Evolutionary conservation across 306 rosid genomes (phyloP).

Genomic region (Pyrus betulifolia): DNA sequence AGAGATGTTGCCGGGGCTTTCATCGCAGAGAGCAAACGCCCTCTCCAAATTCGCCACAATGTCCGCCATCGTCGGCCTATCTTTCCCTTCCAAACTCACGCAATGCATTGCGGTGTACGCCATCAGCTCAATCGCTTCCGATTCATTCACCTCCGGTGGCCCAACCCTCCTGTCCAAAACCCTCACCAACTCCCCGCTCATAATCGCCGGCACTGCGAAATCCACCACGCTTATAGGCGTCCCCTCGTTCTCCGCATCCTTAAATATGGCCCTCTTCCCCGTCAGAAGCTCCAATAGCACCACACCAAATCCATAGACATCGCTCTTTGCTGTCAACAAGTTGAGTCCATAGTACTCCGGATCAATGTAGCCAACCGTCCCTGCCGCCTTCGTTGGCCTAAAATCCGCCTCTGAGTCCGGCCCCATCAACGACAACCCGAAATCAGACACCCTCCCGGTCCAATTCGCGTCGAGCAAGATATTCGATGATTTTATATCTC

Average conservation of each 20-base stretch:
- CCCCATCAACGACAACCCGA: constrained; percentile 75
- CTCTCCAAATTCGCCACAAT: constrained; percentile 76
- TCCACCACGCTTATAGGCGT: constrained; percentile 62
- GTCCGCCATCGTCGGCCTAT: constrained; percentile 83
- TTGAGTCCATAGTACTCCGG: constrained; percentile 92
- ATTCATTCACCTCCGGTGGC: constrained; percentile 46
- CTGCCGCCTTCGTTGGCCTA: constrained; percentile 62
- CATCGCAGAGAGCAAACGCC: constrained; percentile 56
- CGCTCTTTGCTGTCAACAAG: constrained; percentile 78
- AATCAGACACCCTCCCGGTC: constrained; percentile 84
- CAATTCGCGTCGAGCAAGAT: constrained; percentile 66
- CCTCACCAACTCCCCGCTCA: constrained; percentile 59
- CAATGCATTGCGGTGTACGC: constrained; percentile 73
- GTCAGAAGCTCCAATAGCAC: constrained; percentile 82
- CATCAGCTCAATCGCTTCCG: constrained; percentile 78
- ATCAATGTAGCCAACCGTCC: constrained; percentile 90
- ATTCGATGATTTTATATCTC: constrained; percentile 87
- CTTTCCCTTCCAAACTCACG: constrained; percentile 89
- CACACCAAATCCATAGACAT: constrained; percentile 86
- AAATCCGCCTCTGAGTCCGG: constrained; percentile 46
- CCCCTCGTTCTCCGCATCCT: constrained; percentile 46
- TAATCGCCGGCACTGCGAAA: constrained; percentile 65
- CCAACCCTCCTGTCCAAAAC: constrained; percentile 69
- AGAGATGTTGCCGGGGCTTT: constrained; percentile 54
- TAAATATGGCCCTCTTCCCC: constrained; percentile 84